These are phyloP conservation scores for Colletotrichum cuscutae DNA, from an alignment of 2,329 filamentous ascomycete genomes.

Conservation along the genomic window DNA sequence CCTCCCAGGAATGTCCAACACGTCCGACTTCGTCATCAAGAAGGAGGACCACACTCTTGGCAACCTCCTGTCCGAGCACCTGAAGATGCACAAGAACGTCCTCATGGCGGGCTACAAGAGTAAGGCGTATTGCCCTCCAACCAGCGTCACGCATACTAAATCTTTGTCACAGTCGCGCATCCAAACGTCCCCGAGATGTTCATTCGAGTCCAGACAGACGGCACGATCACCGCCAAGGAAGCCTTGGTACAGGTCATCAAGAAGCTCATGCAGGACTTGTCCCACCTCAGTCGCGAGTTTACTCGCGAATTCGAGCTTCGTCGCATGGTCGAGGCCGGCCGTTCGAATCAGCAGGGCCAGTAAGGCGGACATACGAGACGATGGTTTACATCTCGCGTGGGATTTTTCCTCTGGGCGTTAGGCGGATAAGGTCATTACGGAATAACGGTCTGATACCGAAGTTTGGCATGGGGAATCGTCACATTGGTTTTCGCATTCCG, in stretches of 20 bases:
- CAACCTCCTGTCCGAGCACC: constrained; percentile 87
- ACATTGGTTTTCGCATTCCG: constrained; percentile 13
- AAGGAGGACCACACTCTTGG: constrained; percentile 98
- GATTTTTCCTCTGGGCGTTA: constrained; percentile 39
- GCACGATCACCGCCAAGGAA: constrained; percentile 87
- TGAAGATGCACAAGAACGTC: constrained; percentile 86
- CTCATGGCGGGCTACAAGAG: constrained; percentile 93
- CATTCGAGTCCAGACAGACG: constrained; percentile 92
- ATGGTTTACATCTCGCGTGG: background rate
- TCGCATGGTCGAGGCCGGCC: constrained; percentile 79
- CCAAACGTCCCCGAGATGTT: constrained; percentile 71
- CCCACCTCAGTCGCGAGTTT: constrained; percentile 85
- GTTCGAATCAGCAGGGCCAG: constrained; percentile 55
- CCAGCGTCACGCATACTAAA: constrained; percentile 31
- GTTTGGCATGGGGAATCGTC: constrained; percentile 12
- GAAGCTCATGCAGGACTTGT: constrained; percentile 83
- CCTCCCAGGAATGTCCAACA: constrained; percentile 84
- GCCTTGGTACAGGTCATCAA: constrained; percentile 84
- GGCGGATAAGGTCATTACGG: constrained; percentile 30
- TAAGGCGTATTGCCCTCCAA: constrained; percentile 48
- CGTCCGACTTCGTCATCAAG: constrained; percentile 93
- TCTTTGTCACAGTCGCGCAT: constrained; percentile 57
- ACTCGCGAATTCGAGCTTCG: constrained; percentile 91
- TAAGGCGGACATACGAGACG: background rate
- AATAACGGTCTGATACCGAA: constrained; percentile 28